phyloP scores from a whole-genome alignment of 805 yeast genomes.

The Metschnikowia aberdeeniae region DNA sequence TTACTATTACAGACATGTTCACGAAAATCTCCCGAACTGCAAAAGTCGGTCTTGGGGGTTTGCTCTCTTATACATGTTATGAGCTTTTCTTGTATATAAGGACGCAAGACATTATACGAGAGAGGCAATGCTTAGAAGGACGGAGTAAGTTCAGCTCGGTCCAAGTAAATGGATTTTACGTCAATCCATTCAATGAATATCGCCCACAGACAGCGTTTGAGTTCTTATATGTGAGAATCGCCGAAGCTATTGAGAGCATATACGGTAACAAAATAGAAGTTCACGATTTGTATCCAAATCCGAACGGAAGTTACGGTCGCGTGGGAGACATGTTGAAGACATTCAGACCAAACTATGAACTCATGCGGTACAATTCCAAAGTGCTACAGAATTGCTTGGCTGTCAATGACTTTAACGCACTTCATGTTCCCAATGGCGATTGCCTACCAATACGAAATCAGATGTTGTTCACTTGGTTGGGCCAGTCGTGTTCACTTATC shows the following conservation, averaged over 20 bases:
- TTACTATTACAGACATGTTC: neutral
- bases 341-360: slow-evolving; percentile 51
- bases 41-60: slow-evolving; percentile 40
- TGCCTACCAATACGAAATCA: slow-evolving; percentile 31
- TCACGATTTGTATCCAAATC: slow-evolving; percentile 29
- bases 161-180: slow-evolving; percentile 67
- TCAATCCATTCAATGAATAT: slow-evolving; percentile 88
- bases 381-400: slow-evolving; percentile 26
- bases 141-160: slow-evolving; percentile 31
- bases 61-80: slow-evolving; percentile 58
- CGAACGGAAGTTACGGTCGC: slow-evolving; percentile 34
- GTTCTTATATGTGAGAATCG: slow-evolving; percentile 66
- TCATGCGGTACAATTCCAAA: slow-evolving; percentile 34
- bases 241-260: slow-evolving; percentile 63
- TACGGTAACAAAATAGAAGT: slow-evolving; percentile 36
- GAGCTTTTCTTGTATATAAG: slow-evolving; percentile 57
- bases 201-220: slow-evolving; percentile 87
- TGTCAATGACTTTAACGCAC: slow-evolving; percentile 3
- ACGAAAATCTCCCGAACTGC: slow-evolving; percentile 24
- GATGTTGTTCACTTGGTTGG: slow-evolving; percentile 82
- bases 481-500: slow-evolving; percentile 81
- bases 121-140: slow-evolving; percentile 6
- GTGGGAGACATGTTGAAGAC: slow-evolving; percentile 58
- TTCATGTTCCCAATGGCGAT: neutral
- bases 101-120: slow-evolving; percentile 52